phyloP scores from a whole-genome alignment of 768 basidiomycete species.

The Phlebiopsis flavidoalba region DNA sequence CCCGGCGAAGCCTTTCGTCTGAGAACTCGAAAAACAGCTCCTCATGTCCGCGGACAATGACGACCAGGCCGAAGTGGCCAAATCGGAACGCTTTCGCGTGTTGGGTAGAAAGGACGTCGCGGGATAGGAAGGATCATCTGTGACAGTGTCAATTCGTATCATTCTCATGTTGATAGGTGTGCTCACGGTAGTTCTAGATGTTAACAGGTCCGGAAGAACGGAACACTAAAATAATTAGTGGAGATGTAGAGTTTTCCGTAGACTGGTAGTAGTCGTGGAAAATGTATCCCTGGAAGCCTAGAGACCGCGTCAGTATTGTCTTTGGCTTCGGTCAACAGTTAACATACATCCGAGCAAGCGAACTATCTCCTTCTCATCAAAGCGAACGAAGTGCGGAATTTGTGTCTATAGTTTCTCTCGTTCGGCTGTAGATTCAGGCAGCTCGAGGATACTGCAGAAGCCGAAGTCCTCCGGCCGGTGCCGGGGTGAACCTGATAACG shows the following conservation, averaged over 20 bases:
- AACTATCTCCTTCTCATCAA: constrained; percentile 86
- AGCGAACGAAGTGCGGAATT: constrained; percentile 79
- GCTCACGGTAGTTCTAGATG: constrained; percentile 76
- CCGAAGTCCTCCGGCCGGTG: constrained; percentile 50
- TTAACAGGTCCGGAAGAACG: constrained; percentile 79
- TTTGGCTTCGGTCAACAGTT: background rate
- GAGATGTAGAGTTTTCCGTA: constrained; percentile 88
- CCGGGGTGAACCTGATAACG: too few species aligned
- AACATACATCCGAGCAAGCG: constrained; percentile 85
- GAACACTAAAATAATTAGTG: constrained; percentile 92
- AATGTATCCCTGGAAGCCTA: constrained; percentile 90
- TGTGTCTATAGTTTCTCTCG: constrained; percentile 59
- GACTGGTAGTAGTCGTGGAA: constrained; percentile 86
- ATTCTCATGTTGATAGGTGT: background rate
- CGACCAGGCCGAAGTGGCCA: constrained; percentile 82
- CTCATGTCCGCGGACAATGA: constrained; percentile 94
- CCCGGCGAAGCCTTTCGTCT: constrained; percentile 69
- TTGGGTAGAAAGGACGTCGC: constrained; percentile 81
- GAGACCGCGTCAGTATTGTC: too few species aligned
- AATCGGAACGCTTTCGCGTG: constrained; percentile 85
- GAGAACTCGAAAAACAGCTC: constrained; percentile 96
- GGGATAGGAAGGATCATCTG: constrained; percentile 95
- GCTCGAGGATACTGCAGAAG: constrained; percentile 75
- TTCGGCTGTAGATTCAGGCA: constrained; percentile 60
- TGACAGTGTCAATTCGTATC: too few species aligned